Evolutionary conservation across 2,329 filamentous ascomycete species (phyloP).

Genomic region (Diplodia intermedia): DNA sequence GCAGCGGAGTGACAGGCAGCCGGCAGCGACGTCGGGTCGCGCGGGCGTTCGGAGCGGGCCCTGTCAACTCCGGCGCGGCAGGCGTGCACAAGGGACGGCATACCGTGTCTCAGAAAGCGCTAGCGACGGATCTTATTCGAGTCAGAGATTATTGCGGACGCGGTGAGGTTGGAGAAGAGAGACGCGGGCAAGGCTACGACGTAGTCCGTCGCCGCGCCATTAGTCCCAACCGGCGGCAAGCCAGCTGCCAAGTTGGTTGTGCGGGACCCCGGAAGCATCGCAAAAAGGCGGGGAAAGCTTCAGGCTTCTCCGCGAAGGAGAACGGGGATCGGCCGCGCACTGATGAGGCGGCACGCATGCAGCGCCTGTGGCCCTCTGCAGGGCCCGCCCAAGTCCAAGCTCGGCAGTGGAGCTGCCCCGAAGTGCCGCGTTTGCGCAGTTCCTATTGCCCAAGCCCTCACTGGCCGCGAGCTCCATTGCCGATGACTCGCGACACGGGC

Average conservation of each 20-base stretch:
- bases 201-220: constrained; percentile 15
- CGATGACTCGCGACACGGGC: constrained; percentile 18
- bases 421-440: constrained; percentile 11
- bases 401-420: constrained; percentile 11
- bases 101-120: constrained; percentile 24
- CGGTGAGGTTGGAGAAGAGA: constrained; percentile 18
- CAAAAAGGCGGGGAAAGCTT: constrained; percentile 31
- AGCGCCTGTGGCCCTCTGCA: constrained; percentile 6
- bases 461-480: constrained; percentile 6
- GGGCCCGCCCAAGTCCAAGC: constrained; percentile 11
- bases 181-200: constrained; percentile 20
- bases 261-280: constrained; percentile 31
- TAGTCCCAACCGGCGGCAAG: constrained; percentile 25
- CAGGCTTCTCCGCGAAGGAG: constrained; percentile 29
- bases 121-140: background rate
- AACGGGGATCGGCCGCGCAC: constrained; percentile 25
- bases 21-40: constrained; percentile 1
- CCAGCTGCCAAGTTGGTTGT: constrained; percentile 26
- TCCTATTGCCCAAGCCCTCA: constrained; percentile 21
- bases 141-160: constrained; percentile 1
- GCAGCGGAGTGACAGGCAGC: constrained; percentile 1
- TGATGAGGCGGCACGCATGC: constrained; percentile 23
- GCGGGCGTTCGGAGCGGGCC: constrained; percentile 24
- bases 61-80: constrained; percentile 12
- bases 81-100: constrained; percentile 11